Evolutionary conservation across 2,329 filamentous ascomycete genomes (phyloP).

Genomic region (Cryphonectria radicalis): DNA sequence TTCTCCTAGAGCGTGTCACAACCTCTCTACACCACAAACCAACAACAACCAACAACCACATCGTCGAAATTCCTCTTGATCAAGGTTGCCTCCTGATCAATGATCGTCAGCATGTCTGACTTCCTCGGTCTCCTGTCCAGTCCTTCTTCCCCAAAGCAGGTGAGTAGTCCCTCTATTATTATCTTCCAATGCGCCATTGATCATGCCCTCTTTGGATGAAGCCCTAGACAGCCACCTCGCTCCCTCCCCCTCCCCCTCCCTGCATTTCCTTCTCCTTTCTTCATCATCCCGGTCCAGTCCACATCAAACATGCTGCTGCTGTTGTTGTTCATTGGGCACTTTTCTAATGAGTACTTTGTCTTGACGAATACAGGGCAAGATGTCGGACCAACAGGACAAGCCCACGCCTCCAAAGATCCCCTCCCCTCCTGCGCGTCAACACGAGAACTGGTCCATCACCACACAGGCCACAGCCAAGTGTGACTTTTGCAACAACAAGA

Average conservation of each 20-base stretch:
- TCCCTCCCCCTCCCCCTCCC: neutral
- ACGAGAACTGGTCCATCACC: neutral
- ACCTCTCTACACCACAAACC: neutral
- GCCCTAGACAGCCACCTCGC: too few species aligned
- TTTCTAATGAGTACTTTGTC: neutral
- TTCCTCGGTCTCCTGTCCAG: neutral
- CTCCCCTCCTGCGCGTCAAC: neutral
- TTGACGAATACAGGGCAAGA: neutral
- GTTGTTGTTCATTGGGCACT: neutral
- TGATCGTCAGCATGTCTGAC: neutral
- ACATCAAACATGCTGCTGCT: neutral
- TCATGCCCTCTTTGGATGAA: neutral
- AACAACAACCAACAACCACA: neutral
- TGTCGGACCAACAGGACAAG: neutral
- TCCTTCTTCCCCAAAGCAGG: neutral
- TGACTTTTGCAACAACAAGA: slow-evolving; percentile 14
- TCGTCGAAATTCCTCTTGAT: neutral
- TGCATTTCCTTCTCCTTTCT: neutral
- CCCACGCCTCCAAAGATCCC: neutral
- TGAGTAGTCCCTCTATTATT: neutral
- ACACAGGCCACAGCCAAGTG: slow-evolving; percentile 14
- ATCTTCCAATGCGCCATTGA: neutral
- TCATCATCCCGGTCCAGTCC: neutral
- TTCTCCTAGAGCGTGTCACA: neutral
- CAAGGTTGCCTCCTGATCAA: neutral